A percentile compares a stretch with the other conserved stretches of the same genome.
Conservation (phyloP, 2,329 filamentous ascomycete species). For the Nannizziopsis arthrosporioides region DNA sequence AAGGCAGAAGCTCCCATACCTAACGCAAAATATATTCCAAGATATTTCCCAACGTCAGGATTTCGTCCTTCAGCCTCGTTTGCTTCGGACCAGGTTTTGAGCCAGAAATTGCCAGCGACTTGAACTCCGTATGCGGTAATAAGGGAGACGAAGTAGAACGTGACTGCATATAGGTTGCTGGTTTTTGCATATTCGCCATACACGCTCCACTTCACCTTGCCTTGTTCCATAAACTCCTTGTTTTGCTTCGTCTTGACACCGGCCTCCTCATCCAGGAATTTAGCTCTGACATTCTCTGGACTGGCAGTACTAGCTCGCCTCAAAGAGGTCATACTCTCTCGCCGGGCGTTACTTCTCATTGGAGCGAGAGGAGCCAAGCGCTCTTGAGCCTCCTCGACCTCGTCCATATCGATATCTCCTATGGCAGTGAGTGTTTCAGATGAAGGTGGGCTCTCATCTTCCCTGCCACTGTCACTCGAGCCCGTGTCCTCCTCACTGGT, state of each 20-base stretch:
- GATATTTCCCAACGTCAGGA: slow-evolving; percentile 70
- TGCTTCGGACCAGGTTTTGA: slow-evolving; percentile 79
- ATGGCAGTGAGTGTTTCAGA: slow-evolving; percentile 44
- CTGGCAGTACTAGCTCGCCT: slow-evolving; percentile 85
- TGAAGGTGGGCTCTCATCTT: slow-evolving; percentile 58
- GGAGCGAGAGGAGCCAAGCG: slow-evolving; percentile 62
- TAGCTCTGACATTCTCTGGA: slow-evolving; percentile 75
- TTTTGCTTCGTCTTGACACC: slow-evolving; percentile 66
- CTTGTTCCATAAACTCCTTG: slow-evolving; percentile 84
- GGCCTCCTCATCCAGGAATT: slow-evolving; percentile 67
- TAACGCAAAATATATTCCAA: slow-evolving; percentile 91
- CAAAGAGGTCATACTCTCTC: slow-evolving; percentile 62
- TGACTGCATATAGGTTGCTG: slow-evolving; percentile 76
- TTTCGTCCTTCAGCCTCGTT: slow-evolving; percentile 62
- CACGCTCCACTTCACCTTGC: slow-evolving; percentile 95
- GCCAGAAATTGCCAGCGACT: slow-evolving; percentile 79
- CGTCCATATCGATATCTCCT: slow-evolving; percentile 41
- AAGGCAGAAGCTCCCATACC: slow-evolving; percentile 75
- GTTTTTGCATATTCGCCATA: slow-evolving; percentile 91
- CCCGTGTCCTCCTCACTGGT: slow-evolving; percentile 40
- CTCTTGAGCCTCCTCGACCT: slow-evolving; percentile 55
- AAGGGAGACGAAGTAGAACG: slow-evolving; percentile 64
- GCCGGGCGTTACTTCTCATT: slow-evolving; percentile 54
- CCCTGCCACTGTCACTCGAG: slow-evolving; percentile 40
- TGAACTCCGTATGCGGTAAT: slow-evolving; percentile 69